Base-by-base conservation (phyloP, 2,329 filamentous ascomycete species). In the Microsporum ferrugineum region DNA sequence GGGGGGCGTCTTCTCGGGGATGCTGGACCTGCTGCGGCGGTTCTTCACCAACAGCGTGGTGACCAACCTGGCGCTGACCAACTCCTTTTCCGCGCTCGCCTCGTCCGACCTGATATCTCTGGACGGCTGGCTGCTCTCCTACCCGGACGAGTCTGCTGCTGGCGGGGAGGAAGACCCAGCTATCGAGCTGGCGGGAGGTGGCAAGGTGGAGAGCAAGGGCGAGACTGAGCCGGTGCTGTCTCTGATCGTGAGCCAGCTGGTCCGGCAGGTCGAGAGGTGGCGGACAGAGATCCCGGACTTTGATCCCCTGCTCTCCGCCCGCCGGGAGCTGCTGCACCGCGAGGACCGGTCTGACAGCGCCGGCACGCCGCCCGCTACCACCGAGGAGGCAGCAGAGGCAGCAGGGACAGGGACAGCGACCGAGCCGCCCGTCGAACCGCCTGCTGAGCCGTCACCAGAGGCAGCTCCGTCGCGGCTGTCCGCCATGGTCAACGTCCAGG, bases 41-140 rank as follows among this genome's bases (percentile, higher is more conserved):
- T 99, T 97, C 69, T 90, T 96, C 67, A 82, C 89, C 3, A 99
- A 99, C 68, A 87, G 90, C 2, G 85, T 97, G 2, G 90, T 96
- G 67, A 91, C 88, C 2, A 99, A 99, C 67, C 77, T 99, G 2
- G 88, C 88, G 0, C 79, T 96, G 1, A 97, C 92, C 0, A 89
- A 95, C 68, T 83, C 88, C 0, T 79, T 97, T 49, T 82, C 95
- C 33, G 88, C 89, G 65, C 79, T 99, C 45, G 88, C 88, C 8
- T 85, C 88, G 0, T 97, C 94, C 67, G 88, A 90, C 4, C 88
- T 89, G 64, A 87, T 96, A 69, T 84, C 86, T 23, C 80, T 96
- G 10, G 90, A 96, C 69, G 88, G 88, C n/a, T 99, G 94, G 92
- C 77, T 97, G 34, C 78, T 92, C 4, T 85, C 89, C 14, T 84